Evolutionary conservation across 768 basidiomycete species (phyloP), one percentile per base, ranked within the genome.

Genomic region (Mycena rosella): DNA sequence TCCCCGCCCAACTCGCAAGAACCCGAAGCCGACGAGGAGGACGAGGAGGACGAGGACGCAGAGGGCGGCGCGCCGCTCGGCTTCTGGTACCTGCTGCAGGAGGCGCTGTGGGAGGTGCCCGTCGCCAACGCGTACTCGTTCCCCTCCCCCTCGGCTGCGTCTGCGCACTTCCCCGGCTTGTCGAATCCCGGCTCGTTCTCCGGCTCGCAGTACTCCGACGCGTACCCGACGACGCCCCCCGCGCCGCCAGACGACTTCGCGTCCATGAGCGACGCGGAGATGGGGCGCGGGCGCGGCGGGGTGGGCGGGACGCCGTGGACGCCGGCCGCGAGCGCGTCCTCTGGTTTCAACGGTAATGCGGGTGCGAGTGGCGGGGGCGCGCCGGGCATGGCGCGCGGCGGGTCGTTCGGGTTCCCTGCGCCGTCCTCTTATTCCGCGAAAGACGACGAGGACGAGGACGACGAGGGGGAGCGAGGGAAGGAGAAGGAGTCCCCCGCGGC

Each of bases 41-140:
- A 91, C 74, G 93, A 92, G 1, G 85, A 87, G 0, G 95, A 96
- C 52, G 88, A 90, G 0, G 95, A 94, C 0, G 89, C 87, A 66
- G 94, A 91, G 74, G 93, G 93, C 1, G 85, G 87, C 0, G 96
- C 79, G 85, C 91, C 92, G 3, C 85, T 97, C 3, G 88, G 88
- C 1, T 96, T 96, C 73, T 97, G 96, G 92, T 96, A 95, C 69
- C 81, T 94, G 44, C 87, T 97, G 63, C 96, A 97, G 77, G 96
- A 98, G 75, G 88, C 94, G 1, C 77, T 95, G 27, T 95, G 93
- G 93, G 70, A 71, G 49, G 24, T 64, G 18, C 58, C 57, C n/a
- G 48, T 20, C 27, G 60, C 65, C 2, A 60, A 67, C 69, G 34
- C 61, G 18, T 54, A 70, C 45, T 49, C 66, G n/a, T 70, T 22